Percentiles rank a stretch among this genome's conserved stretches.
These are phyloP conservation scores for Solanum tarijense DNA, from an alignment of 257 asterid genomes.

Conservation along the genomic window DNA sequence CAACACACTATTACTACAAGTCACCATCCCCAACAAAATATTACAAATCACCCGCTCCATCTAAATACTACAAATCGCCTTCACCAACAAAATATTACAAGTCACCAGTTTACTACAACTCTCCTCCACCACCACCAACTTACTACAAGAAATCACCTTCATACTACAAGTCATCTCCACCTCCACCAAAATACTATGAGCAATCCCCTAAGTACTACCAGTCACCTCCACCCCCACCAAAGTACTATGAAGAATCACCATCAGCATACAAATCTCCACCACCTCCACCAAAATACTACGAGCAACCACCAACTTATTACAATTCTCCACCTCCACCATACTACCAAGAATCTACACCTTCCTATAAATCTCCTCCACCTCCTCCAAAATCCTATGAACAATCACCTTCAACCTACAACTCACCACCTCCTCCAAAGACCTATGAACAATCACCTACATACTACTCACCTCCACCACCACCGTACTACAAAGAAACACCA, in stretches of 20 bases:
- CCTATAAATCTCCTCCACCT: neutral
- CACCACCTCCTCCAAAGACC: neutral
- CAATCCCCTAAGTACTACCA: neutral
- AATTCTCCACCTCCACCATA: neutral
- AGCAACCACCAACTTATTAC: neutral
- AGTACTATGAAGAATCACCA: neutral
- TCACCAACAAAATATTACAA: neutral
- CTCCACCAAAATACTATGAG: neutral
- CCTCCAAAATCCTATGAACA: neutral
- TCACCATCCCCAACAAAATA: neutral
- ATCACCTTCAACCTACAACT: neutral
- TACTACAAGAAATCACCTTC: neutral
- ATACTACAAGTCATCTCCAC: neutral
- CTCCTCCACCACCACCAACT: neutral
- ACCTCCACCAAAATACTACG: neutral
- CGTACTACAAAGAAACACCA: neutral
- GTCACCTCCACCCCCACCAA: neutral
- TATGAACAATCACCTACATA: neutral
- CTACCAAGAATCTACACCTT: neutral
- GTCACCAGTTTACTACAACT: neutral
- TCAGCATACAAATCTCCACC: neutral
- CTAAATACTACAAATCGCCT: neutral
- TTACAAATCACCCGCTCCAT: neutral
- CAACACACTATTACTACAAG: neutral
- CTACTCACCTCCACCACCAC: neutral